Percentiles rank a stretch among this genome's conserved stretches.
Conservation (phyloP, 23 red algal species). For the Agarophyton chilense region DNA sequence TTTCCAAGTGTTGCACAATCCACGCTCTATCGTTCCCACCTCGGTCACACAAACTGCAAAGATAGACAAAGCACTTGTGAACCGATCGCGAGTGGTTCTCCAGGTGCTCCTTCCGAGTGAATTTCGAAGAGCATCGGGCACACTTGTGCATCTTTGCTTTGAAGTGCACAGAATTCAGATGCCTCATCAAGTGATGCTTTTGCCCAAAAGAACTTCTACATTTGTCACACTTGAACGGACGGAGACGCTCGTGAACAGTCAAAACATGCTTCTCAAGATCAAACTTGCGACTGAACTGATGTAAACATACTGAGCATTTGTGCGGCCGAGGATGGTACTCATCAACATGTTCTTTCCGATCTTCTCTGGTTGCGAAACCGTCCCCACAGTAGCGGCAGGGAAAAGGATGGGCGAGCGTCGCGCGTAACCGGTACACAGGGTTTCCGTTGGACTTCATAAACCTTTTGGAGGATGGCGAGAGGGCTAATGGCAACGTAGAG, state of each 20-base stretch:
- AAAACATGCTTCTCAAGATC: conserved; percentile 49
- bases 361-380: conserved; percentile 1
- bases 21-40: neutral
- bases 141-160: conserved; percentile 39
- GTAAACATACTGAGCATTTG: neutral
- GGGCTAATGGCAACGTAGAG: neutral
- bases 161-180: conserved; percentile 53
- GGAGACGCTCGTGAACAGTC: conserved; percentile 46
- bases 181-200: conserved; percentile 66
- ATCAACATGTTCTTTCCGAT: neutral
- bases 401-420: too few species aligned
- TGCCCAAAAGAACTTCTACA: conserved; percentile 61
- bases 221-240: conserved; percentile 48
- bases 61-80: conserved; percentile 17
- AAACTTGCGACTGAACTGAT: conserved; percentile 26
- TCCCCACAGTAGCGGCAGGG: neutral
- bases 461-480: neutral
- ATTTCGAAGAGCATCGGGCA: neutral
- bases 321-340: neutral
- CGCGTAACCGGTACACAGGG: too few species aligned
- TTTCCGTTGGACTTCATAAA: too few species aligned
- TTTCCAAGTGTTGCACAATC: neutral
- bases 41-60: neutral
- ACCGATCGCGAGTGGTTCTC: conserved; percentile 29
- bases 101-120: conserved; percentile 47